phyloP scores from a whole-genome alignment of 2,329 filamentous ascomycete species.

The Cadophora sp. region DNA sequence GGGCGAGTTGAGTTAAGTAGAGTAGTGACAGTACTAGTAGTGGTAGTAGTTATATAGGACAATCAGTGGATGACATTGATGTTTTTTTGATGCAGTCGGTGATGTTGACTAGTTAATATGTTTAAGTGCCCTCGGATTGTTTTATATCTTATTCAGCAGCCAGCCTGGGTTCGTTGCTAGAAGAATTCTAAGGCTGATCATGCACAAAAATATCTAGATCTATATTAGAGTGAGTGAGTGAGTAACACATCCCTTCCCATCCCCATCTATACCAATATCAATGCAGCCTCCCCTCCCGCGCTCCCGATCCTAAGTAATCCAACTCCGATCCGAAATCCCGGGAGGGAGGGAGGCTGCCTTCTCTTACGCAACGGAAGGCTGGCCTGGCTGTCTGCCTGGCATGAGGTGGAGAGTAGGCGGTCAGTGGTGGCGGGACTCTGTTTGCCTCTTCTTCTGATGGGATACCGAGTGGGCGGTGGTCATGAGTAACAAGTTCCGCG shows the following conservation, averaged over 20 bases:
- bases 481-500: neutral
- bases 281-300: neutral
- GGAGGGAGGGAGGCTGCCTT: conserved; percentile 8
- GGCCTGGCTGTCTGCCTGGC: too few relatives aligned
- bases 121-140: neutral
- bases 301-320: conserved; percentile 9
- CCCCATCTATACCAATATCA: too few relatives aligned
- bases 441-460: too few relatives aligned
- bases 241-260: neutral
- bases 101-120: neutral
- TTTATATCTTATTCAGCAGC: too few relatives aligned
- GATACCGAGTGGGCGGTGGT: too few relatives aligned
- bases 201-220: too few relatives aligned
- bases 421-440: too few relatives aligned
- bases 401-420: too few relatives aligned
- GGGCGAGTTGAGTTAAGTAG: conserved; percentile 31
- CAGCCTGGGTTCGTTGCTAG: too few relatives aligned
- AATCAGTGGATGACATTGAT: conserved; percentile 18
- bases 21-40: conserved; percentile 36
- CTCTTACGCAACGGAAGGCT: neutral
- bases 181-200: too few relatives aligned
- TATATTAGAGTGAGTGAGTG: too few relatives aligned
- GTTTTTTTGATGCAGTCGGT: neutral
- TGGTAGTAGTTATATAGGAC: conserved; percentile 24
- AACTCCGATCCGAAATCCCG: neutral